Evolutionary conservation across 441 rosid species (phyloP).

Genomic region (Daphne laureola): DNA sequence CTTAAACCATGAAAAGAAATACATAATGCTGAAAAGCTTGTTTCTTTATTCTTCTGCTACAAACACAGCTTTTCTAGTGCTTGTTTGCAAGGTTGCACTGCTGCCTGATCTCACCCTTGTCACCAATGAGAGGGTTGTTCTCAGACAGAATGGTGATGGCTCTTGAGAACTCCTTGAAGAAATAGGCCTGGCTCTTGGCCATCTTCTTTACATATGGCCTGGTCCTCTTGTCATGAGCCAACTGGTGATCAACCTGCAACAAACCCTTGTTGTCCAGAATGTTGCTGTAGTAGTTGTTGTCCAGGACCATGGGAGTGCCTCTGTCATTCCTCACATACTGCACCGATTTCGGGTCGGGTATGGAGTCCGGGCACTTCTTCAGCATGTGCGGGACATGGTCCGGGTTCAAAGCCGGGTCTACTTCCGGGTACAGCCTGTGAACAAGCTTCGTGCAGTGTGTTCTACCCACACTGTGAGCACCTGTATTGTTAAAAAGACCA

Average conservation of each 20-base stretch:
- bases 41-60: constrained; percentile 23
- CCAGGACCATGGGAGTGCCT: constrained; percentile 85
- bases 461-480: constrained; percentile 93
- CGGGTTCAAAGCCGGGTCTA: constrained; percentile 73
- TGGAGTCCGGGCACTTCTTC: constrained; percentile 80
- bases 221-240: constrained; percentile 79
- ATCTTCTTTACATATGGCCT: constrained; percentile 86
- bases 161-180: constrained; percentile 84
- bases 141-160: constrained; percentile 79
- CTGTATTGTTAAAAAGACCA: constrained; percentile 24
- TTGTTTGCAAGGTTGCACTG: constrained; percentile 83
- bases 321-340: constrained; percentile 96
- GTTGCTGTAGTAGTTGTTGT: constrained; percentile 95
- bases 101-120: constrained; percentile 88
- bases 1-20: constrained; percentile 17
- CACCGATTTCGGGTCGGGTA: constrained; percentile 96
- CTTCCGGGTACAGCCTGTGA: constrained; percentile 85
- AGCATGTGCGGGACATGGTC: constrained; percentile 84
- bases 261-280: constrained; percentile 89
- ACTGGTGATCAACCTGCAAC: constrained; percentile 83
- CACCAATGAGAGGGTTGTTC: constrained; percentile 89
- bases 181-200: constrained; percentile 89
- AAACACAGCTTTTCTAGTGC: constrained; percentile 26
- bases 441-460: constrained; percentile 95
- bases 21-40: constrained; percentile 18